Evolutionary conservation across 164 flowering plant species (phyloP).

Genomic region (Magnolia kwangsiensis): DNA sequence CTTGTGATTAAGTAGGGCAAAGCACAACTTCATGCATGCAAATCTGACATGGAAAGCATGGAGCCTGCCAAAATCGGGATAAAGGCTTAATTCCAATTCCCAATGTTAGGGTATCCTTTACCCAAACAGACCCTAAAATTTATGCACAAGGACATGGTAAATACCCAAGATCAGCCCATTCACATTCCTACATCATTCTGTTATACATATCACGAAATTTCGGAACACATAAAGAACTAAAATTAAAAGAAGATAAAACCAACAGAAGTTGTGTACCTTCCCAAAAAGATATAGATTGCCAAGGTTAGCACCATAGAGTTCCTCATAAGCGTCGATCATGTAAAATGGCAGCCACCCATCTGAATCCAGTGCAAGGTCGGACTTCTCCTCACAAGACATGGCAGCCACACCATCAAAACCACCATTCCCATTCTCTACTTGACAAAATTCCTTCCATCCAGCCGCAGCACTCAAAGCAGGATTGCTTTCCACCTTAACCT

Average conservation of each 20-base stretch:
- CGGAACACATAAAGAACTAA: background rate
- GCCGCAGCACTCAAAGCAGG: slow-evolving; percentile 59
- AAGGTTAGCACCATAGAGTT: slow-evolving; percentile 60
- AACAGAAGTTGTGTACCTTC: slow-evolving; percentile 50
- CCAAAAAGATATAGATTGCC: slow-evolving; percentile 92
- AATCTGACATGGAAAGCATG: no score
- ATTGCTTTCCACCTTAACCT: slow-evolving; percentile 44
- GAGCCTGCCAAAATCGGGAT: no score
- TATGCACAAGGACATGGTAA: no score
- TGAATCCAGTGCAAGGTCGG: slow-evolving; percentile 56
- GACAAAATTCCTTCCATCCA: slow-evolving; percentile 57
- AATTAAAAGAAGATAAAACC: background rate
- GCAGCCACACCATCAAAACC: slow-evolving; percentile 10
- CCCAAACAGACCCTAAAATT: no score
- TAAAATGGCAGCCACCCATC: slow-evolving; percentile 89
- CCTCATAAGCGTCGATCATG: slow-evolving; percentile 87
- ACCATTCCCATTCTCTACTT: slow-evolving; percentile 33
- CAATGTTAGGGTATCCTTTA: no score
- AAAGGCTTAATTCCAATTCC: no score
- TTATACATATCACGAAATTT: no score
- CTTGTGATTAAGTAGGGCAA: no score
- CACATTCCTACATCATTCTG: no score
- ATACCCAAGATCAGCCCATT: no score
- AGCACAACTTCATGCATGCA: no score
- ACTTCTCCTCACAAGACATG: slow-evolving; percentile 33